phyloP scores from a whole-genome alignment of 441 rosid species.

The Brassica balearica region DNA sequence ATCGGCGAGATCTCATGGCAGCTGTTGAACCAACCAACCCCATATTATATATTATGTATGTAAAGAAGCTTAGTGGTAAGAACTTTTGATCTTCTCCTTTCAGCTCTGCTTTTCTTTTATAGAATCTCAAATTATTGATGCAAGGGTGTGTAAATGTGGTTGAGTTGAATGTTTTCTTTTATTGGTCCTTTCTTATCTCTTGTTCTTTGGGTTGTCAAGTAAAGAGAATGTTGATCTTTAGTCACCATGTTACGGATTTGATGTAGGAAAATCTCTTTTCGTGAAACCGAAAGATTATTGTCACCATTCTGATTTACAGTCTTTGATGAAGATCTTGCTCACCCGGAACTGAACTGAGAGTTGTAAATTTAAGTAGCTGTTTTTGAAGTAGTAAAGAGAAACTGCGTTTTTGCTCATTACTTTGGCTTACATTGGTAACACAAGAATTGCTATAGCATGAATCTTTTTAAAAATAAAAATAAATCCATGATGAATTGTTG shows the following conservation, averaged over 20 bases:
- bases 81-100: conserved; percentile 21
- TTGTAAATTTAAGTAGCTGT: too few relatives aligned
- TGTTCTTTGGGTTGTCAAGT: background rate
- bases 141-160: conserved; percentile 27
- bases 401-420: too few relatives aligned
- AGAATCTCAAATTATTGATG: conserved; percentile 30
- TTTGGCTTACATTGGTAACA: too few relatives aligned
- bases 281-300: too few relatives aligned
- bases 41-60: background rate
- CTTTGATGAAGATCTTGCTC: too few relatives aligned
- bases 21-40: conserved; percentile 41
- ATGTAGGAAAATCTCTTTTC: too few relatives aligned
- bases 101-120: conserved; percentile 23
- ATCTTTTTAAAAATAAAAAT: too few relatives aligned
- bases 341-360: too few relatives aligned
- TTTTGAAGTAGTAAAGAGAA: too few relatives aligned
- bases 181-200: background rate
- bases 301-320: too few relatives aligned
- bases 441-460: too few relatives aligned
- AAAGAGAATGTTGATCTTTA: conserved; percentile 5
- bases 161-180: conserved; percentile 16
- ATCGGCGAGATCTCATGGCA: conserved; percentile 89
- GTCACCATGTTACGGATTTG: background rate
- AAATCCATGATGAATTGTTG: too few relatives aligned
- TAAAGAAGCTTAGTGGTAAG: conserved; percentile 23